Evolutionary conservation across 805 yeast species (phyloP).

Genomic region (Ogataea trehalophila): DNA sequence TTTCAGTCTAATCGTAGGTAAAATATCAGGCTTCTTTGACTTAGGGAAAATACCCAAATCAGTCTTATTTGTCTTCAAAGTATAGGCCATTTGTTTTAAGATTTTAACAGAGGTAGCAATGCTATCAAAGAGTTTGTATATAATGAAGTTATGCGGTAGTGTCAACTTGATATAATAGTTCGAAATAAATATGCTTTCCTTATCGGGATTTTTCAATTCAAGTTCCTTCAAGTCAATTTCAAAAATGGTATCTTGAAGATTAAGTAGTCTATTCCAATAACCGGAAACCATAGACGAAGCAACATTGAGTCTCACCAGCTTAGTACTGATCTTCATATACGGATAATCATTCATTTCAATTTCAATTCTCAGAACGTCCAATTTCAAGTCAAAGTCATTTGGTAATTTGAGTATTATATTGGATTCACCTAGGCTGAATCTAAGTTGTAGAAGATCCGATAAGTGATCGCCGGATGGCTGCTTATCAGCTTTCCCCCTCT

Average conservation of each 20-base stretch:
- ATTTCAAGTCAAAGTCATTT: conserved; percentile 42
- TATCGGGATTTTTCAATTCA: background rate
- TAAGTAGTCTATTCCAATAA: conserved; percentile 46
- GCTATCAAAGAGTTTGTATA: conserved; percentile 78
- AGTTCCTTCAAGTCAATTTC: conserved; percentile 4
- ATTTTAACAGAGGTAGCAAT: conserved; percentile 64
- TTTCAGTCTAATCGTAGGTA: conserved; percentile 40
- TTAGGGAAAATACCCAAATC: conserved; percentile 37
- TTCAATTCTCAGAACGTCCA: conserved; percentile 36
- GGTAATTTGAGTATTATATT: conserved; percentile 36
- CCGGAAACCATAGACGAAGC: conserved; percentile 46
- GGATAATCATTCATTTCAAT: conserved; percentile 14
- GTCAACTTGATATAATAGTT: conserved; percentile 42
- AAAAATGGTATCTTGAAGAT: conserved; percentile 17
- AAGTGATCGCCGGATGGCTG: background rate
- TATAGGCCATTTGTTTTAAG: conserved; percentile 51
- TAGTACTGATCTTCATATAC: conserved; percentile 11
- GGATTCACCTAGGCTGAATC: conserved; percentile 14
- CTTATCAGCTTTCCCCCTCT: background rate
- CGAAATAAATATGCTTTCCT: conserved; percentile 11
- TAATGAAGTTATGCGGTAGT: conserved; percentile 70
- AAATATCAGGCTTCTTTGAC: conserved; percentile 25
- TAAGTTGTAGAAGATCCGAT: conserved; percentile 1
- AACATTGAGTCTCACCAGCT: conserved; percentile 40
- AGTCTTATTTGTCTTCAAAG: conserved; percentile 38